Conservation (phyloP, 208 protist genomes). For the Trypanosoma avium region DNA sequence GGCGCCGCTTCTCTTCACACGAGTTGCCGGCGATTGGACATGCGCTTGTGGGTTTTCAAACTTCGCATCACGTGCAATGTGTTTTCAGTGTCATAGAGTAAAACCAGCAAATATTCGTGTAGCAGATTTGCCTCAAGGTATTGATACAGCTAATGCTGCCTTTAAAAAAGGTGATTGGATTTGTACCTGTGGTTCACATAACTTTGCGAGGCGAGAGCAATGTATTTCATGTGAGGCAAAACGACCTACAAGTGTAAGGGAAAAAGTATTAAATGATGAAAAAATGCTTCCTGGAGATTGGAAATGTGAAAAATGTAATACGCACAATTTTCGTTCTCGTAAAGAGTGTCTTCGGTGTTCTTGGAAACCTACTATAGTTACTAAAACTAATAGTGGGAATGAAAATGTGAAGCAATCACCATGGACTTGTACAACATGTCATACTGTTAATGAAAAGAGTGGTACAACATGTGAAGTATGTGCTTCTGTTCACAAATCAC, state of each 20-base stretch:
- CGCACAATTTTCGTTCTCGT: constrained; percentile 52
- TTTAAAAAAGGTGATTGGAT: constrained; percentile 61
- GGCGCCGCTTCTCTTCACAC: constrained; percentile 1
- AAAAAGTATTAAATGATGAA: background rate
- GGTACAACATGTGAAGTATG: constrained; percentile 29
- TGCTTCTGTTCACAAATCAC: background rate
- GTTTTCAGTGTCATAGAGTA: constrained; percentile 57
- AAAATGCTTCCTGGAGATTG: constrained; percentile 35
- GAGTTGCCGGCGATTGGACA: constrained; percentile 39
- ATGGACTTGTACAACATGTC: constrained; percentile 40
- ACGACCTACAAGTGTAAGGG: background rate
- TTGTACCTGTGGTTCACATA: constrained; percentile 70
- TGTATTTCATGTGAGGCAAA: constrained; percentile 42
- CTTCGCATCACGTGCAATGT: constrained; percentile 52
- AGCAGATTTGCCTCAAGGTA: background rate
- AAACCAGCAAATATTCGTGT: constrained; percentile 15
- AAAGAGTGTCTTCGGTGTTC: constrained; percentile 33
- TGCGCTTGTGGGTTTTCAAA: constrained; percentile 77
- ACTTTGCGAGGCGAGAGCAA: constrained; percentile 50
- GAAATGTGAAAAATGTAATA: constrained; percentile 32
- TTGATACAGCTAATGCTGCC: background rate
- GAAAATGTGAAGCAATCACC: background rate
- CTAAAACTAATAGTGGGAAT: background rate
- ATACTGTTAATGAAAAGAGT: constrained; percentile 26
- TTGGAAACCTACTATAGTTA: background rate